Evolutionary conservation across 495 filamentous ascomycete genomes (phyloP).

Genomic region (Daldinia concentrica): DNA sequence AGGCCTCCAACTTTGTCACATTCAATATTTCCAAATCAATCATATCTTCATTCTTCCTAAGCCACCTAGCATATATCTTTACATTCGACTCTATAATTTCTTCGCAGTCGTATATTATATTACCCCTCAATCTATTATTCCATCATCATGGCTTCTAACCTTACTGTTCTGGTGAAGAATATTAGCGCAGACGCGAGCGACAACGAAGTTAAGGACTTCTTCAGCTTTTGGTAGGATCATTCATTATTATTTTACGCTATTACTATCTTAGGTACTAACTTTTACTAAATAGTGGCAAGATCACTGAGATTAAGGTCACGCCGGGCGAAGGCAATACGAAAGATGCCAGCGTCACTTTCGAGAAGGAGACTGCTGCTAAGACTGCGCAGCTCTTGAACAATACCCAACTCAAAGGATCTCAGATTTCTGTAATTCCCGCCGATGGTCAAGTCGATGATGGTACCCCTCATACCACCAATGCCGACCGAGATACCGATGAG

Average conservation of each 20-base stretch:
- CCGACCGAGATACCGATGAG: constrained; percentile 68
- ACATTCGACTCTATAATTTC: neutral
- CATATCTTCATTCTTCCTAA: too few relatives aligned
- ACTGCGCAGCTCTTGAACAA: constrained; percentile 96
- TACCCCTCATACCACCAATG: constrained; percentile 55
- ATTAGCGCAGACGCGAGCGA: constrained; percentile 82
- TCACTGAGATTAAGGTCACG: constrained; percentile 79
- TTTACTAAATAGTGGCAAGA: constrained; percentile 77
- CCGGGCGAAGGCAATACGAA: constrained; percentile 69
- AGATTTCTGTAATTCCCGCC: constrained; percentile 79
- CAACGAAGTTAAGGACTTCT: constrained; percentile 94
- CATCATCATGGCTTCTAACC: constrained; percentile 49
- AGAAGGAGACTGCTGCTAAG: constrained; percentile 94
- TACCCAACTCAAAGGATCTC: constrained; percentile 83
- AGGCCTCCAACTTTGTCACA: constrained; percentile 30
- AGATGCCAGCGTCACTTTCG: constrained; percentile 90
- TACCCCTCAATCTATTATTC: constrained; percentile 24
- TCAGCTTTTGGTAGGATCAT: constrained; percentile 89
- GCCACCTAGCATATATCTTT: neutral
- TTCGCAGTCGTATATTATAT: neutral
- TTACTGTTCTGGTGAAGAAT: constrained; percentile 73
- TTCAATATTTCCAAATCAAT: neutral
- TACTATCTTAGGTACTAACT: constrained; percentile 42
- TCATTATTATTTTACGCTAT: neutral
- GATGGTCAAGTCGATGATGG: constrained; percentile 72